A percentile compares a stretch with the other conserved stretches of the same genome.
phyloP scores from a whole-genome alignment of 1,284 basidiomycete species.

The Puccinia horiana region DNA sequence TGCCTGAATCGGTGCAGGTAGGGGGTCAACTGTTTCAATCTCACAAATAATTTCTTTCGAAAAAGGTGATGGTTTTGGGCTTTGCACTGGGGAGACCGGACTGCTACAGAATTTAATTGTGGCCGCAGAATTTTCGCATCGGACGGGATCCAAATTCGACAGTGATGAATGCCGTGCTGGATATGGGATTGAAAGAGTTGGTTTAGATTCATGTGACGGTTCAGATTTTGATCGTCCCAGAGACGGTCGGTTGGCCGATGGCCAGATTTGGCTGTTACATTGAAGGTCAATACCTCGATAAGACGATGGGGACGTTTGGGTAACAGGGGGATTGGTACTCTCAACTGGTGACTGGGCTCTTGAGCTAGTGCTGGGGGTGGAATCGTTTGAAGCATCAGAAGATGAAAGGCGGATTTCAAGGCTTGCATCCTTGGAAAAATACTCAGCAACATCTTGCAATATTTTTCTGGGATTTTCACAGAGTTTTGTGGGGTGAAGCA shows the following conservation, averaged over 20 bases:
- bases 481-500: slow-evolving; percentile 23
- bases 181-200: background rate
- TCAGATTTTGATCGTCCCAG: slow-evolving; percentile 1
- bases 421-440: background rate
- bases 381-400: slow-evolving; percentile 6
- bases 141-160: background rate
- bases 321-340: background rate
- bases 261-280: background rate
- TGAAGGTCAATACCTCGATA: background rate
- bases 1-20: background rate
- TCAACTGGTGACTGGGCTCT: background rate
- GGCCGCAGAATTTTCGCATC: background rate
- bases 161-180: slow-evolving; percentile 1
- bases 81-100: background rate
- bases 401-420: background rate
- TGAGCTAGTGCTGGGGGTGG: slow-evolving; percentile 3
- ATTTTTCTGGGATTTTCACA: slow-evolving; percentile 25
- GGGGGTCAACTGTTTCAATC: slow-evolving; percentile 7
- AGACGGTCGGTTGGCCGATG: background rate
- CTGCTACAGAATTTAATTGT: background rate
- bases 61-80: slow-evolving; percentile 21
- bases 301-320: background rate
- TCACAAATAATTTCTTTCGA: slow-evolving; percentile 22
- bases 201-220: background rate
- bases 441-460: slow-evolving; percentile 12